These are phyloP conservation scores for Pseudonitzschia delicatissima DNA, from an alignment of 108 stramenopile species.

Conservation along the genomic window DNA sequence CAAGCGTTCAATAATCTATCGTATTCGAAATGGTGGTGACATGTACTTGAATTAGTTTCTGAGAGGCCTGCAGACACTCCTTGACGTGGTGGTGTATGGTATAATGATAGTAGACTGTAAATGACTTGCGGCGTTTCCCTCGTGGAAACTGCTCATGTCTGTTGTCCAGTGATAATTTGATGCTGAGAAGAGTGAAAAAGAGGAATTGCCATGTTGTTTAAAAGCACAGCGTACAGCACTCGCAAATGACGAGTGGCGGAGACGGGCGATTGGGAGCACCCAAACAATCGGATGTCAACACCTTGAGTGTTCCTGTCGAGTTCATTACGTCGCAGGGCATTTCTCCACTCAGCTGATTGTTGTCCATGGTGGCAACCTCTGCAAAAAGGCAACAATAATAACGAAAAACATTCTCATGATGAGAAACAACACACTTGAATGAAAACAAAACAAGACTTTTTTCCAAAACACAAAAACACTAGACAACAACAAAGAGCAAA, in stretches of 20 bases:
- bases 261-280: slow-evolving; percentile 42
- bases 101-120: too few relatives aligned
- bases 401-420: not conserved
- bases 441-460: not conserved
- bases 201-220: too few relatives aligned
- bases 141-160: too few relatives aligned
- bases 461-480: not conserved
- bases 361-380: slow-evolving; percentile 50
- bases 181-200: too few relatives aligned
- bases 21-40: too few relatives aligned
- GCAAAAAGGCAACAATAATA: not conserved
- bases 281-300: slow-evolving; percentile 41
- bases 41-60: too few relatives aligned
- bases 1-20: too few relatives aligned
- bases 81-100: too few relatives aligned
- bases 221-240: slow-evolving; percentile 50
- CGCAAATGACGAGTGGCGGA: slow-evolving; percentile 45
- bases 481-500: not conserved
- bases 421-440: not conserved
- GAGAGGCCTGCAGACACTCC: too few relatives aligned
- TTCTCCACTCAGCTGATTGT: slow-evolving; percentile 42
- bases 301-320: not conserved
- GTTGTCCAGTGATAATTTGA: too few relatives aligned
- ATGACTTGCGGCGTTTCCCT: too few relatives aligned
- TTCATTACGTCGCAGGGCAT: slow-evolving; percentile 50